Evolutionary conservation across 2,329 filamentous ascomycete genomes (phyloP), one percentile per base, ranked within the genome.

Genomic region (Calonectria crousiana): DNA sequence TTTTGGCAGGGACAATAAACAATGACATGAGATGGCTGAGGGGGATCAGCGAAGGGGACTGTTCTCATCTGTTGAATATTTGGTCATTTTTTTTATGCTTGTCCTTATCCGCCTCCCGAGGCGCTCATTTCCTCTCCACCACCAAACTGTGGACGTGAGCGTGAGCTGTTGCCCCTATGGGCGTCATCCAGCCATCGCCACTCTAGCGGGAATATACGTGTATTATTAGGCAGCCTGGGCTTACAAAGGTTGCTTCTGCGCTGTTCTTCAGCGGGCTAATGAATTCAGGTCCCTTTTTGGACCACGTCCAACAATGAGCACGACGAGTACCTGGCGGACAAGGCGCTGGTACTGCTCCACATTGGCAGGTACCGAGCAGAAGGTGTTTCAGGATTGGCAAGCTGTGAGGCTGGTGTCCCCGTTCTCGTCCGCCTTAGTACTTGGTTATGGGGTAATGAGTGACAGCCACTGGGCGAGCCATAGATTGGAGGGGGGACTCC

Each of bases 371-470:
- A 68, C 68, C 58, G 23, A 56, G 60, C 28, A 36, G 28, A 30
- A 26, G 23, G 10, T 69, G 71, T 73, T 73, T 73, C 71, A 73
- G 71, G 71, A 67, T 68, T 67, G 60, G 66, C 71, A 69, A 34
- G 49, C 32, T 41, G 47, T 69, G 71, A 51, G 65, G 68, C 26
- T 56, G 60, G 36, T 44, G 58, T 28, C 58, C 34, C 58, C 38
- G 41, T 65, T 34, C 60, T 47, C 60, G 36, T 41, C 38, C 41
- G 5, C 23, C 38, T n/a, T 28, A 20, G 51, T 73, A 66, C 66
- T 73, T 73, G 56, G 71, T 73, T 69, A 73, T 73, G 41, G 51
- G 32, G 49, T 58, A 65, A 73, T 56, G 49, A 23, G 49, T 34
- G 53, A 34, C 23, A 38, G 20, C 14, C 71, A 66, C 49, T 67